Evolutionary conservation across 1,139 yeast species (phyloP), one percentile per base, ranked within the genome.

Genomic region (Ogataea hybrid): DNA sequence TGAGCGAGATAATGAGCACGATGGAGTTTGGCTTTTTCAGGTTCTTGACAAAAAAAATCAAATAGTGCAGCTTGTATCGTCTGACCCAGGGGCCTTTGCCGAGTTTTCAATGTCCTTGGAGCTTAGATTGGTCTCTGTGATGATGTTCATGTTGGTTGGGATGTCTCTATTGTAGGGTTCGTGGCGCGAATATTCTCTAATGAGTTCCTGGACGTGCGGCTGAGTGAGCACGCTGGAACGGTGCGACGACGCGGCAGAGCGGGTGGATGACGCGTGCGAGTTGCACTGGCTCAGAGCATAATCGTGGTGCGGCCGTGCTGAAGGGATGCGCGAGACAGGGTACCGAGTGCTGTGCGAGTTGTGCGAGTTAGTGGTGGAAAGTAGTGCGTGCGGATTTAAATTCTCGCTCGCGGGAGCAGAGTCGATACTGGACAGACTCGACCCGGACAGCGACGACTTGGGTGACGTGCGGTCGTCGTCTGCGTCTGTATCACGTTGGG

Each of bases 1-100:
- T 69, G 32, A 90, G 62, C 0, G 95, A 73, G 0, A 79, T 28
- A 3, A 88, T 70, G 27, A 89, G 73, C 0, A 90, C 72, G 38
- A 82, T 53, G 1, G 96, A 83, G 46, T 80, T 84, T 1, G 96
- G 95, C 12, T 94, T 73, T 32, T 71, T 56, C 49, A 89, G 74
- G 62, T 87, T 88, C 54, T 58, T 50, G 16, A 63, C n/a, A 32
- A 66, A 46, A 41, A 63, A 67, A 3, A 64, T 54, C 0, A 68
- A 17, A 51, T 57, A 62, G 11, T 61, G 54, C 9, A 68, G 48
- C 30, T 61, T 58, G 44, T 68, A 63, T 39, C 57, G 67, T 11
- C 53, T 40, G 5, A 67, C 51, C 39, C 67, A 63, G 2, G 54
- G 7, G 56, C 43, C 5, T 48, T 35, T 6, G 63, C 67, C 1